These are phyloP conservation scores for Endothia cerciana DNA, from an alignment of 2,329 filamentous ascomycete genomes.

Conservation along the genomic window DNA sequence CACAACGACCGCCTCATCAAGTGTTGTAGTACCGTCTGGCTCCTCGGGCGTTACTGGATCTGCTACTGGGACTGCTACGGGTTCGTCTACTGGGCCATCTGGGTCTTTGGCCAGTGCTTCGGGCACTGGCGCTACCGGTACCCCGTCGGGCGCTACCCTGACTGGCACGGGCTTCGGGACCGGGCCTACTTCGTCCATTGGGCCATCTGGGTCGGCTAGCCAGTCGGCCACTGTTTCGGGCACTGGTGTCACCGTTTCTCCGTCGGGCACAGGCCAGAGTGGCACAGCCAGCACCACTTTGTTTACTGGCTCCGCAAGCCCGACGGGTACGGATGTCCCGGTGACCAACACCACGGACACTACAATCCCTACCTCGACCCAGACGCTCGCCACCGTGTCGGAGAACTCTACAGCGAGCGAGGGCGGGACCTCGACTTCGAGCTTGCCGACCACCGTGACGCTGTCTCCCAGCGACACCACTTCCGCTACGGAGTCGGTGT, in stretches of 20 bases:
- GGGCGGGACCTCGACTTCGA: constrained; percentile 17
- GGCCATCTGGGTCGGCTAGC: constrained; percentile 10
- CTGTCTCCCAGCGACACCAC: constrained; percentile 20
- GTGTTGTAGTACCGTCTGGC: neutral
- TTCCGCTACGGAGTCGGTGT: constrained; percentile 14
- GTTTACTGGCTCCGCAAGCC: constrained; percentile 3
- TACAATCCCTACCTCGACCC: constrained; percentile 12
- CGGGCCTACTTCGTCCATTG: constrained; percentile 19
- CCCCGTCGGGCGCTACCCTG: neutral
- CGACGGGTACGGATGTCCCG: constrained; percentile 15
- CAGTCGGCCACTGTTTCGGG: neutral
- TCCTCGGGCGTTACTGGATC: constrained; percentile 9
- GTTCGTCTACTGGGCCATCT: constrained; percentile 22
- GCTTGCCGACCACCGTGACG: constrained; percentile 24
- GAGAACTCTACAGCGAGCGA: constrained; percentile 26
- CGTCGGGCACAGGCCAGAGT: constrained; percentile 6
- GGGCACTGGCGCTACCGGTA: neutral
- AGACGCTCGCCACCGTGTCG: constrained; percentile 17
- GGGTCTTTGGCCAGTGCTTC: neutral
- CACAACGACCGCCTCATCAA: neutral
- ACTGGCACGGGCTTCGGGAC: constrained; percentile 12
- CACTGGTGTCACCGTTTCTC: constrained; percentile 3
- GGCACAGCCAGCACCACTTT: constrained; percentile 10
- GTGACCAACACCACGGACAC: constrained; percentile 26
- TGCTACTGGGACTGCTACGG: constrained; percentile 12